Conservation (phyloP, 2,329 filamentous ascomycete species). For the Fusarium temperatum region DNA sequence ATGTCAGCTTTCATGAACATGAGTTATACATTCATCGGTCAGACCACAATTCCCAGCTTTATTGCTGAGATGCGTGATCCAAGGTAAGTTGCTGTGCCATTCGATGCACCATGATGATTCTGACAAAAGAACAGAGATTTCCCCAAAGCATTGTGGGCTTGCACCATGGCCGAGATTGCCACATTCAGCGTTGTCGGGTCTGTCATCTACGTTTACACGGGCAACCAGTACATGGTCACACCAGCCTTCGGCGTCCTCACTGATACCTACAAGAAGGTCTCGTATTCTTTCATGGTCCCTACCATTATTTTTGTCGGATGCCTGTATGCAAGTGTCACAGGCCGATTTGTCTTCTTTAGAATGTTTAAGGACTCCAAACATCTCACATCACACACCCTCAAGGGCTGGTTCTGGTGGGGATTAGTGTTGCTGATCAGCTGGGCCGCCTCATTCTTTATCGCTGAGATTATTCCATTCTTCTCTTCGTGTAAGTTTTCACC, state of each 20-base stretch:
- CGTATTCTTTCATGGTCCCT: constrained; percentile 94
- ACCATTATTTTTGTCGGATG: constrained; percentile 92
- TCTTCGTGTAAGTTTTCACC: constrained; percentile 65
- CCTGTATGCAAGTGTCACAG: constrained; percentile 87
- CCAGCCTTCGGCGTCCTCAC: constrained; percentile 87
- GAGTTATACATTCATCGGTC: constrained; percentile 93
- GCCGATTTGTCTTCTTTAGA: constrained; percentile 90
- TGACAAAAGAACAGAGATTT: constrained; percentile 69
- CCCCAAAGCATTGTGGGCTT: constrained; percentile 88
- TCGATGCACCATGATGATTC: background rate
- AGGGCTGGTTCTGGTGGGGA: constrained; percentile 83
- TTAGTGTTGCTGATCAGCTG: constrained; percentile 75
- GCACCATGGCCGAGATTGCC: constrained; percentile 86
- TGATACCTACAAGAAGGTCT: constrained; percentile 82
- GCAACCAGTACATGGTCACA: constrained; percentile 86
- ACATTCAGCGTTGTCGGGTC: constrained; percentile 84
- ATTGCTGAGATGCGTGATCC: constrained; percentile 89
- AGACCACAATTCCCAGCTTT: constrained; percentile 92
- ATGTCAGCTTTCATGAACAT: constrained; percentile 94
- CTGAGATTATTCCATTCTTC: constrained; percentile 94
- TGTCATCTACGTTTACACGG: constrained; percentile 84
- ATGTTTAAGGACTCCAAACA: constrained; percentile 81
- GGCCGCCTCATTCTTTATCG: constrained; percentile 86
- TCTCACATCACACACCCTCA: constrained; percentile 79
- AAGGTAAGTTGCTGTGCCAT: constrained; percentile 43